Conservation (phyloP, 176 grass and related monocot species). For the Aegilops tauschii region DNA sequence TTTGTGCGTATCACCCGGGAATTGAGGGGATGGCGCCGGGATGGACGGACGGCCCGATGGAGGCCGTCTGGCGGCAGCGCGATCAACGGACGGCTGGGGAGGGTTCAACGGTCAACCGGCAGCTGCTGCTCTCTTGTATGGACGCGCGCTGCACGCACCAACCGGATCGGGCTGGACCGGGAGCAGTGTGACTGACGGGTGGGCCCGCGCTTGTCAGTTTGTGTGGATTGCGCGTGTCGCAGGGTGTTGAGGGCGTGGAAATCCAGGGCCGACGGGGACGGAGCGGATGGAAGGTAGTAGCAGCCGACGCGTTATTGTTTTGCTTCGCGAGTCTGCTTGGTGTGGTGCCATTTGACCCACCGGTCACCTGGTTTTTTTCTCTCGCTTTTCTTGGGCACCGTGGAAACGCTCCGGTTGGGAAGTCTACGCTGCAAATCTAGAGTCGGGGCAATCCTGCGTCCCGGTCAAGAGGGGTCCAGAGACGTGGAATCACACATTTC, state of each 20-base stretch:
- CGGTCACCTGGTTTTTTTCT: not conserved
- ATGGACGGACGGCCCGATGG: slow-evolving; percentile 22
- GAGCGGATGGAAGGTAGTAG: not conserved
- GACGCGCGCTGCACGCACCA: not conserved
- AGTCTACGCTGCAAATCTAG: not conserved
- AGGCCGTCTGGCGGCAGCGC: not conserved
- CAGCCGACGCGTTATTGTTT: slow-evolving; percentile 35
- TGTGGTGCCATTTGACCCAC: not conserved
- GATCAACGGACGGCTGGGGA: slow-evolving; percentile 1
- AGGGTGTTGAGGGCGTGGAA: slow-evolving; percentile 9
- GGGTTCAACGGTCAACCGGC: slow-evolving; percentile 30
- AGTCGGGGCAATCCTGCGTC: not conserved
- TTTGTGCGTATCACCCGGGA: not conserved
- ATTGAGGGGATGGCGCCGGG: not conserved
- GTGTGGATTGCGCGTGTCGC: not conserved
- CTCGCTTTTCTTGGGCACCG: not conserved
- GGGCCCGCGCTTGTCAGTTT: not conserved
- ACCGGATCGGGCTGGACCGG: not conserved
- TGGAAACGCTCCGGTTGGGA: not conserved
- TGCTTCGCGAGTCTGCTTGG: not conserved
- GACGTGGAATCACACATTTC: not conserved
- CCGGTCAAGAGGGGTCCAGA: not conserved
- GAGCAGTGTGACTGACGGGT: not conserved
- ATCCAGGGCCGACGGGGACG: not conserved
- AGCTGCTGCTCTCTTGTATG: not conserved